Percentiles rank a stretch among this genome's conserved stretches.
phyloP scores from a whole-genome alignment of 768 basidiomycete species.

The Leccinellum albellum region DNA sequence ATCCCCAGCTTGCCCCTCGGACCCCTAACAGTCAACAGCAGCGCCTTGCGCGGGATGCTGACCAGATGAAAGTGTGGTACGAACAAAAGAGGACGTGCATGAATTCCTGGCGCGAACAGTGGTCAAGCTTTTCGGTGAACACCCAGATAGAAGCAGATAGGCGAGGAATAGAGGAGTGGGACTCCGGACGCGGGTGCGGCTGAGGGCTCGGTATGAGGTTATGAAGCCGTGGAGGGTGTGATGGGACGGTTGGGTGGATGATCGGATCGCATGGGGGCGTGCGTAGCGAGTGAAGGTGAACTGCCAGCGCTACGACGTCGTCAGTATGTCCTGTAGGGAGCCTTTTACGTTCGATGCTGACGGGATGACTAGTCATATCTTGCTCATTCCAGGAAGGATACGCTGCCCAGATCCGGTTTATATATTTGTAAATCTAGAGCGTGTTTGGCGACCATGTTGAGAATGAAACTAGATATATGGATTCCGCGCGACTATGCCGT shows the following conservation, averaged over 20 bases:
- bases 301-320: slow-evolving; percentile 14
- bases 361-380: too few species aligned
- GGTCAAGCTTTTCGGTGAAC: too few species aligned
- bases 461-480: slow-evolving; percentile 35
- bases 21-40: slow-evolving; percentile 4
- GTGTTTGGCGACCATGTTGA: slow-evolving; percentile 27
- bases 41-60: slow-evolving; percentile 44
- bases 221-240: slow-evolving; percentile 14
- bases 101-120: too few species aligned
- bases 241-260: slow-evolving; percentile 18
- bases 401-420: not conserved
- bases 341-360: too few species aligned
- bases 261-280: not conserved
- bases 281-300: slow-evolving; percentile 26
- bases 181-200: too few species aligned
- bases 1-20: slow-evolving; percentile 6
- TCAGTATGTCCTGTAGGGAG: too few species aligned
- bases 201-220: too few species aligned
- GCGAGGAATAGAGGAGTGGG: too few species aligned
- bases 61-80: slow-evolving; percentile 46
- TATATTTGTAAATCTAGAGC: not conserved
- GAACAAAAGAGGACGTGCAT: slow-evolving; percentile 28
- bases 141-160: not conserved
- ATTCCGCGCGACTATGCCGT: slow-evolving; percentile 27
- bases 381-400: too few species aligned